A percentile compares a stretch with the other conserved stretches of the same genome.
Evolutionary conservation across 768 basidiomycete species (phyloP).

Genomic region (Trametopsis cervina): DNA sequence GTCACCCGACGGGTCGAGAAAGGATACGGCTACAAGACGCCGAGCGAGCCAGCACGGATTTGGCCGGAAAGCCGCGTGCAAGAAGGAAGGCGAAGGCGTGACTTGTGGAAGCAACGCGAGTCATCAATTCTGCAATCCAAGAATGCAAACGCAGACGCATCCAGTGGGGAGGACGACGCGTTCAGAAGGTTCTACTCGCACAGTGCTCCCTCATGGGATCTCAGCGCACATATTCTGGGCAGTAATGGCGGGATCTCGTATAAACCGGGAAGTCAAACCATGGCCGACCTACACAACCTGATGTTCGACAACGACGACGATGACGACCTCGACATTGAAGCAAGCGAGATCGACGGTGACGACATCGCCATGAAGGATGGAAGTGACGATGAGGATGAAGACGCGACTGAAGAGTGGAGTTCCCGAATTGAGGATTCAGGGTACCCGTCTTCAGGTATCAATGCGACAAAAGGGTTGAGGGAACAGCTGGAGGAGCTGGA

Average conservation of each 20-base stretch:
- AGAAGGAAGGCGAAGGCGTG: constrained; percentile 3
- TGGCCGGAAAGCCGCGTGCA: constrained; percentile 60
- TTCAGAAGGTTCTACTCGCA: too few relatives aligned
- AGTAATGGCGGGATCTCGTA: constrained; percentile 61
- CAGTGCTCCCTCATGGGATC: too few relatives aligned
- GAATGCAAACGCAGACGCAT: too few relatives aligned
- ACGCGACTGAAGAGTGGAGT: too few relatives aligned
- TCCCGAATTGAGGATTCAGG: too few relatives aligned
- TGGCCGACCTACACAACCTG: constrained; percentile 40
- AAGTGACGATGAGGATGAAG: too few relatives aligned
- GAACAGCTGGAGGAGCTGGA: constrained; percentile 58
- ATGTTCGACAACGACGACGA: constrained; percentile 60
- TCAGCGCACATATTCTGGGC: constrained; percentile 50
- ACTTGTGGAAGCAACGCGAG: too few relatives aligned
- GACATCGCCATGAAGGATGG: too few relatives aligned
- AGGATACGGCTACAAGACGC: constrained; percentile 72
- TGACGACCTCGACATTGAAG: too few relatives aligned
- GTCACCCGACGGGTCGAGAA: constrained; percentile 73
- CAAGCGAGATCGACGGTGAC: too few relatives aligned
- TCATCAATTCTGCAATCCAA: too few relatives aligned
- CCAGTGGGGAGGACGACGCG: not conserved
- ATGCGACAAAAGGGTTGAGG: constrained; percentile 51
- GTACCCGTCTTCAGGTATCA: too few relatives aligned
- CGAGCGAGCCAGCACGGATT: constrained; percentile 66
- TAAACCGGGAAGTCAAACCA: constrained; percentile 45